Evolutionary conservation across 192 early-diverging fungal species (phyloP).

Genomic region (Glomus cerebriforme): DNA sequence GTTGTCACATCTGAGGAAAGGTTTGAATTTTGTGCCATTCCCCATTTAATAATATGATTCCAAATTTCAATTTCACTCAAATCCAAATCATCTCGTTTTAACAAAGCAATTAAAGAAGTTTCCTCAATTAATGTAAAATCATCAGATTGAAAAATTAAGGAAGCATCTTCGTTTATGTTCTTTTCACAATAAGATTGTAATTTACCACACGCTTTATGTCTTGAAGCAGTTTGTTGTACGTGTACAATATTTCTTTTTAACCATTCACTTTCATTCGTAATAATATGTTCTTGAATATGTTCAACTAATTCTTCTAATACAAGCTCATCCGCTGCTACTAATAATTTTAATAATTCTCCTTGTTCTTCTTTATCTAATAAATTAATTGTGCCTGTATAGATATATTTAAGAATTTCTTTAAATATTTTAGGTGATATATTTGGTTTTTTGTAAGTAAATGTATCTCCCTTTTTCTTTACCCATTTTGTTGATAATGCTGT

Average conservation of each 20-base stretch:
- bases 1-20: background rate
- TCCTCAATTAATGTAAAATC: conserved; percentile 13
- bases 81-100: conserved; percentile 9
- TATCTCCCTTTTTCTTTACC: background rate
- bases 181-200: conserved; percentile 6
- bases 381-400: conserved; percentile 1
- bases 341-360: background rate
- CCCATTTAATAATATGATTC: conserved; percentile 19
- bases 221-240: background rate
- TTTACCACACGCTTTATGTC: background rate
- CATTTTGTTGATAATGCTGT: background rate
- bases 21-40: background rate
- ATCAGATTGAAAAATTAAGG: background rate
- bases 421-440: conserved; percentile 11
- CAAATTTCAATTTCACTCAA: background rate
- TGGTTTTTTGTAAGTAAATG: background rate
- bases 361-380: background rate
- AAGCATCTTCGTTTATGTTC: background rate
- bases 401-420: conserved; percentile 14
- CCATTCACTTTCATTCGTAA: background rate
- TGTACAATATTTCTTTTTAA: background rate
- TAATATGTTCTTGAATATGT: conserved; percentile 4
- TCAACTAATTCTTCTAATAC: background rate
- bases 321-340: conserved; percentile 11
- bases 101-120: background rate